Evolutionary conservation across 306 rosid genomes (phyloP), one percentile per base, ranked within the genome.

Genomic region (Fragaria nilgerrensis): DNA sequence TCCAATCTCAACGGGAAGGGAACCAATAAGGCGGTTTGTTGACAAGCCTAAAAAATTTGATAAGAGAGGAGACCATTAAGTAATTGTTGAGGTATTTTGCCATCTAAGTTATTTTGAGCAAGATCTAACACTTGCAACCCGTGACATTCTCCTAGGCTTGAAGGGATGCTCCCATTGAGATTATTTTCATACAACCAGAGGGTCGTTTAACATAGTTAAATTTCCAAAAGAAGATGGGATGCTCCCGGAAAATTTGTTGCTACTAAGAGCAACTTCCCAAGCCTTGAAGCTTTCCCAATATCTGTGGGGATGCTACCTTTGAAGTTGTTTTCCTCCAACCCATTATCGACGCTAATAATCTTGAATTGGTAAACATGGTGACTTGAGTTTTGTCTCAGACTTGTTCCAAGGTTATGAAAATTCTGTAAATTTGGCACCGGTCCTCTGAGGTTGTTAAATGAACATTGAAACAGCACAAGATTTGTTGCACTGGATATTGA

Each of bases 231-330:
- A 27, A 5, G 68, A 5, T 14, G 68, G 68, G 14, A 62, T 62
- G 10, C 22, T 29, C 5, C 68, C 41, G 0, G n/a, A 62, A 4
- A 62, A 27, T 15, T 62, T 29, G 41, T 29, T 13, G n/a, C 29
- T 27, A 0, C 0, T 0, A 25, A 61, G 39, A 3, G 0, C 0
- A 2, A 61, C 1, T 2, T 0, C 9, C 3, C 67, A 14, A 29
- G 67, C 4, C 0, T 4, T 29, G 67, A 29, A 11, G 5, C 20
- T 36, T 27, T 27, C 19, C 67, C 67, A 1, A 61, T 13, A 16
- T 61, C 41, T 0, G 1, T 61, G 37, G 67, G 67, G 39, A 61
- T 61, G 39, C 3, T 61, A 61, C 20, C 67, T 1, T 2, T 13
- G 19, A 0, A 0, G 0, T 29, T 12, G 67, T 61, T 61, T 13